phyloP scores from a whole-genome alignment of 768 basidiomycete species.

The Tulasnella sp. region DNA sequence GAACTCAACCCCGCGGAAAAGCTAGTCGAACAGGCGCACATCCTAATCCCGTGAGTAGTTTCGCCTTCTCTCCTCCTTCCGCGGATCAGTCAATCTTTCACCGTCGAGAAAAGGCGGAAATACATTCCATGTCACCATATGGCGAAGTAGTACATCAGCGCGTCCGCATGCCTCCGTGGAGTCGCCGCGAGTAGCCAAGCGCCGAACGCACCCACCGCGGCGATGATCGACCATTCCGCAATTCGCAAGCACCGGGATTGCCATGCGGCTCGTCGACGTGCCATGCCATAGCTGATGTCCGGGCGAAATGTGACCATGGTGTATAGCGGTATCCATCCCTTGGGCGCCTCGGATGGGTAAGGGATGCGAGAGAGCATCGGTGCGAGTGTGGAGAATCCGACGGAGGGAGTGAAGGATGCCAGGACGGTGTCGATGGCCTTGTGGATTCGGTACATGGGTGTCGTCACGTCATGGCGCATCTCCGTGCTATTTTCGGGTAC shows the following conservation, averaged over 20 bases:
- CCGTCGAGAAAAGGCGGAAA: too few relatives aligned
- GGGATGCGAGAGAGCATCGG: constrained; percentile 32
- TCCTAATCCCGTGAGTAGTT: too few relatives aligned
- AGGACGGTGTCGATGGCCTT: constrained; percentile 66
- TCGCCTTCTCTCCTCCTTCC: too few relatives aligned
- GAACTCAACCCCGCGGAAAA: too few relatives aligned
- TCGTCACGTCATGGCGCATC: constrained; percentile 89
- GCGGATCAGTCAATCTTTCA: too few relatives aligned
- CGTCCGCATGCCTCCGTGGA: too few relatives aligned
- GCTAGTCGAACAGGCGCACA: too few relatives aligned
- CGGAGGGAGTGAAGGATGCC: constrained; percentile 23
- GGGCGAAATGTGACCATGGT: constrained; percentile 98
- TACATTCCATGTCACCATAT: too few relatives aligned
- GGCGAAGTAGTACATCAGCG: too few relatives aligned
- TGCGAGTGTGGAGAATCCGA: constrained; percentile 42
- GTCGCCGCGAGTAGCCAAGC: constrained; percentile 25
- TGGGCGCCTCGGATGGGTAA: constrained; percentile 48
- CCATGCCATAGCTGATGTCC: constrained; percentile 84
- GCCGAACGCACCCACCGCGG: constrained; percentile 30
- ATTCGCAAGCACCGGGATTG: constrained; percentile 56
- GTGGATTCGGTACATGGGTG: constrained; percentile 64
- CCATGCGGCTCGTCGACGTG: constrained; percentile 52
- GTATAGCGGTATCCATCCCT: constrained; percentile 90
- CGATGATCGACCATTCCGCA: constrained; percentile 34
- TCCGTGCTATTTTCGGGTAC: constrained; percentile 48